Conservation (phyloP, 441 rosid species). For the Macaranga tanarius region DNA sequence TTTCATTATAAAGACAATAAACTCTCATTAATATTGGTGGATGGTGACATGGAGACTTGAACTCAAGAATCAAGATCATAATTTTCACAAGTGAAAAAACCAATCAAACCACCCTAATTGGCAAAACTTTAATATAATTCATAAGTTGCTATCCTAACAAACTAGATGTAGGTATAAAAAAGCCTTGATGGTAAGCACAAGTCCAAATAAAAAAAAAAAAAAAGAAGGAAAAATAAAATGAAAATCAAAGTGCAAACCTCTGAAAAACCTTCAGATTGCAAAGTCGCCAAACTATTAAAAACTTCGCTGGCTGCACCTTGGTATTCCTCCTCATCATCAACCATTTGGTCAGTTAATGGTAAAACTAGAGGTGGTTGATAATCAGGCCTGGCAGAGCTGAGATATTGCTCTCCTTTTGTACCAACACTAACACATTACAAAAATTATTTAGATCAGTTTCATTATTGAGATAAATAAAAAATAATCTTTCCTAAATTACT, state of each 20-base stretch:
- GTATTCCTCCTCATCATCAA: conserved; percentile 33
- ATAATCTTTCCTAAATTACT: not conserved
- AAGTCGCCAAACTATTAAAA: conserved; percentile 26
- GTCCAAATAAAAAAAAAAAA: not conserved
- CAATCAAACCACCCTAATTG: too few relatives aligned
- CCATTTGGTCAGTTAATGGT: conserved; percentile 37
- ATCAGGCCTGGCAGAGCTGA: conserved; percentile 43
- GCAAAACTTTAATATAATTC: too few relatives aligned
- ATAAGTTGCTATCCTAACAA: too few relatives aligned
- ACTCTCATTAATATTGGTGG: too few relatives aligned
- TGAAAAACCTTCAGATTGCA: conserved; percentile 38
- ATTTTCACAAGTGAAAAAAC: too few relatives aligned
- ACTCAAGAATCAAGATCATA: too few relatives aligned
- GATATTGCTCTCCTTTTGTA: conserved; percentile 38
- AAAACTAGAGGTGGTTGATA: conserved; percentile 42
- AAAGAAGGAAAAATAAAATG: not conserved
- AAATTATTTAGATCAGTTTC: conserved; percentile 1
- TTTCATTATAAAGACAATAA: too few relatives aligned
- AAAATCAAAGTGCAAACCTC: conserved; percentile 31
- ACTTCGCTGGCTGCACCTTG: conserved; percentile 23
- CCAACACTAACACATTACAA: conserved; percentile 36
- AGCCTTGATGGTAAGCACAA: not conserved
- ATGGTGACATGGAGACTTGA: too few relatives aligned
- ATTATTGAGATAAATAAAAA: not conserved
- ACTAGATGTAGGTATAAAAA: too few relatives aligned